These are phyloP conservation scores for Leccinum variicolor DNA, from an alignment of 768 basidiomycete genomes.

Conservation along the genomic window DNA sequence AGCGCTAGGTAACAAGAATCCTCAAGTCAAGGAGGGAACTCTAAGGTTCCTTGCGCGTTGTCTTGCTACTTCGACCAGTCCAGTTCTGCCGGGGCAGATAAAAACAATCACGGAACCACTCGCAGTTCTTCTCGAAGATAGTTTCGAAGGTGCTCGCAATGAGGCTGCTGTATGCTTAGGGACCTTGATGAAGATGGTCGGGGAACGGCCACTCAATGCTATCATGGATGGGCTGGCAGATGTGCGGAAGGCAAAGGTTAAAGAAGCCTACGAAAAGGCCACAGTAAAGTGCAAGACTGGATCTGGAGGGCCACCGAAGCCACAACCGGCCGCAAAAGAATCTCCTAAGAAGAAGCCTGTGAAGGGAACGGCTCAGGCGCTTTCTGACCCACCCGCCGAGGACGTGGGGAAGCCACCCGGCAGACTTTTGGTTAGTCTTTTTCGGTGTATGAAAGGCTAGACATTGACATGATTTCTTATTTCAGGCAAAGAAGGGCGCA, in stretches of 20 bases:
- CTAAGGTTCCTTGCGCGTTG: slow-evolving; percentile 82
- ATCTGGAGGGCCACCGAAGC: slow-evolving; percentile 46
- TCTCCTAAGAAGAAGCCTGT: slow-evolving; percentile 36
- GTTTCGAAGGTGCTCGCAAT: slow-evolving; percentile 82
- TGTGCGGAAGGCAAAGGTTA: slow-evolving; percentile 86
- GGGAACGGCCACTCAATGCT: slow-evolving; percentile 87
- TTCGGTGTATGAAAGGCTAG: neutral
- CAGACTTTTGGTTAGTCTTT: slow-evolving; percentile 36
- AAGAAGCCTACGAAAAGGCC: slow-evolving; percentile 89
- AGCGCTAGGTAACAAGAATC: slow-evolving; percentile 85
- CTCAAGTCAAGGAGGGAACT: slow-evolving; percentile 93
- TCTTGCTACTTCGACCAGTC: slow-evolving; percentile 63
- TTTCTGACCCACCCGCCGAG: slow-evolving; percentile 15
- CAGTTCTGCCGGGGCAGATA: slow-evolving; percentile 72
- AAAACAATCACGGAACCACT: slow-evolving; percentile 80
- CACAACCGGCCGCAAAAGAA: slow-evolving; percentile 30
- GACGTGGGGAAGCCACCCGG: slow-evolving; percentile 47
- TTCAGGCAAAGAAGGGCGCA: slow-evolving; percentile 51
- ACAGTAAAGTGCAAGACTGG: slow-evolving; percentile 86
- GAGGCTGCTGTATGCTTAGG: slow-evolving; percentile 90
- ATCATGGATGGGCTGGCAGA: slow-evolving; percentile 84
- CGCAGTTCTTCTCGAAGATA: slow-evolving; percentile 77
- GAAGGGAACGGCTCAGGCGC: slow-evolving; percentile 26
- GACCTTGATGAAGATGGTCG: slow-evolving; percentile 93
- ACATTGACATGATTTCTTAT: slow-evolving; percentile 2